A percentile compares a stretch with the other conserved stretches of the same genome.
Evolutionary conservation across 2,329 filamentous ascomycete genomes (phyloP).

Genomic region (Calonectria pseudoturangicola): DNA sequence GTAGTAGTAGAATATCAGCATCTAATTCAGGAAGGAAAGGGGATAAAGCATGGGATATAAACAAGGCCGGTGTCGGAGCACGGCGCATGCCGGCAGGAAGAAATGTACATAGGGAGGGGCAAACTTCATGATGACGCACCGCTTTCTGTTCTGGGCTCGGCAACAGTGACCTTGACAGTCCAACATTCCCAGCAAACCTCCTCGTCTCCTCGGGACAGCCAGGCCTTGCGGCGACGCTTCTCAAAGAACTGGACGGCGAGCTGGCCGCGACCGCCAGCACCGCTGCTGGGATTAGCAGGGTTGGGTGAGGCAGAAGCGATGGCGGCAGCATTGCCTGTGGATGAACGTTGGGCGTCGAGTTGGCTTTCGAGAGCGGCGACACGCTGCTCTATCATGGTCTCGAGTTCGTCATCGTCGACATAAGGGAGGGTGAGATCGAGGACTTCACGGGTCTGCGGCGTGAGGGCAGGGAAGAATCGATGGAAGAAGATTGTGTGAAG

Average conservation of each 20-base stretch:
- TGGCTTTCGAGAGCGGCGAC: slow-evolving; percentile 87
- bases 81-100: slow-evolving; percentile 22
- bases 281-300: slow-evolving; percentile 49
- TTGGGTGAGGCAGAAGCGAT: slow-evolving; percentile 44
- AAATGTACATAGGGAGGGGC: background rate
- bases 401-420: slow-evolving; percentile 92
- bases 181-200: slow-evolving; percentile 98
- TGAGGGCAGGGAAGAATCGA: slow-evolving; percentile 92
- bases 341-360: slow-evolving; percentile 76
- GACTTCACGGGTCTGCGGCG: slow-evolving; percentile 89
- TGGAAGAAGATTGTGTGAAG: slow-evolving; percentile 99
- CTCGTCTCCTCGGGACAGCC: slow-evolving; percentile 88
- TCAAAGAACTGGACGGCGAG: slow-evolving; percentile 96
- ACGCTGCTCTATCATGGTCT: slow-evolving; percentile 94
- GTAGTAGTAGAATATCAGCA: slow-evolving; percentile 23
- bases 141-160: slow-evolving; percentile 90
- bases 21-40: background rate
- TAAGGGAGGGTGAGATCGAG: slow-evolving; percentile 93
- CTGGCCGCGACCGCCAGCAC: slow-evolving; percentile 83
- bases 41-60: background rate
- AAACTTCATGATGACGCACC: slow-evolving; percentile 72
- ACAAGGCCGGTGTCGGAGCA: slow-evolving; percentile 17
- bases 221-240: slow-evolving; percentile 88
- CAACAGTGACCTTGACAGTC: slow-evolving; percentile 95
- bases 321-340: slow-evolving; percentile 45